phyloP scores from a whole-genome alignment of 345 rosid genomes.

The Rhizophora apiculata region DNA sequence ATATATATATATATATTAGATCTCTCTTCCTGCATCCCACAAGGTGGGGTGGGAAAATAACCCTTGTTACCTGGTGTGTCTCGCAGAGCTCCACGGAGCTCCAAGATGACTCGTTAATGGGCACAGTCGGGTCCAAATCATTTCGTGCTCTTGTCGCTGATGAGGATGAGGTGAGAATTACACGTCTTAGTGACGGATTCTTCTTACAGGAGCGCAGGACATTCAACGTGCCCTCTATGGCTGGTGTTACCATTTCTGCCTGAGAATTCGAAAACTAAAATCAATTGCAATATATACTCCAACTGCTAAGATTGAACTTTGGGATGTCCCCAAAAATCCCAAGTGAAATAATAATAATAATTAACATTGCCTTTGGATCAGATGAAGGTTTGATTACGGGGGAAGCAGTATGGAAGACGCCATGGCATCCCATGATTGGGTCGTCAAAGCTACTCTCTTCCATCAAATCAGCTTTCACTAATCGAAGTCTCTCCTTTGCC shows the following conservation, averaged over 20 bases:
- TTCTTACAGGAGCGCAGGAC: conserved; percentile 77
- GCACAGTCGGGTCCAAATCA: conserved; percentile 55
- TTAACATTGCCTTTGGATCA: conserved; percentile 63
- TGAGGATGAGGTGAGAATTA: conserved; percentile 86
- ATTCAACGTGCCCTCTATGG: conserved; percentile 75
- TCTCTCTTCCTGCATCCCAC: no score
- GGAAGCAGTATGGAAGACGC: conserved; percentile 95
- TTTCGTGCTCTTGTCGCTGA: conserved; percentile 67
- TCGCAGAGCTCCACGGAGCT: conserved; percentile 73
- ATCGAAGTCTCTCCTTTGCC: conserved; percentile 71
- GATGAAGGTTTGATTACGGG: conserved; percentile 71
- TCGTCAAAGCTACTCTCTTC: conserved; percentile 78
- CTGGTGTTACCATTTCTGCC: conserved; percentile 81
- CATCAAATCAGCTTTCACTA: conserved; percentile 74
- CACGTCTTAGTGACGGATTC: conserved; percentile 60
- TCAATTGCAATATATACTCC: neutral
- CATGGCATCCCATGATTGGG: conserved; percentile 69
- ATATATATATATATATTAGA: no score
- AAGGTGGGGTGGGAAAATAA: no score
- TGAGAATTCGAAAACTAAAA: conserved; percentile 12
- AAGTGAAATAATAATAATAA: neutral
- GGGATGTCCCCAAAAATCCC: neutral
- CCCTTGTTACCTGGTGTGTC: conserved; percentile 46
- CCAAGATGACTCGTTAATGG: conserved; percentile 89
- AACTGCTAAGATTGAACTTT: no score